phyloP scores from a whole-genome alignment of 805 yeast species.

The Torulaspora delbrueckii region DNA sequence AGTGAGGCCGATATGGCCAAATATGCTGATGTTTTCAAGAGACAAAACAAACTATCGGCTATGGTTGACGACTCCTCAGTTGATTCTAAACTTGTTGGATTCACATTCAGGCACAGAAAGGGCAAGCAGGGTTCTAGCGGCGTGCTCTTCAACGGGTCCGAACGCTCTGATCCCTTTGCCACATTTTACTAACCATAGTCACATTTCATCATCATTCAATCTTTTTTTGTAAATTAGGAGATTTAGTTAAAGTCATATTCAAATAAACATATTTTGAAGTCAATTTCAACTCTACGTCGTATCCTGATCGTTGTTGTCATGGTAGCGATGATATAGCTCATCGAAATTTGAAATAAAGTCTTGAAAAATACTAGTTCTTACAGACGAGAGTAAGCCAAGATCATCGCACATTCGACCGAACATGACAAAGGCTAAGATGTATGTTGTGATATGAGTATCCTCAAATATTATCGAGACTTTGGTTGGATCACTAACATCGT shows the following conservation, averaged over 20 bases:
- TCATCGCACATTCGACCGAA: not conserved
- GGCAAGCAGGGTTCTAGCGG: conserved; percentile 39
- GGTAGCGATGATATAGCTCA: not conserved
- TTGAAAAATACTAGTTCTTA: not conserved
- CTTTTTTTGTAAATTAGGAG: not conserved
- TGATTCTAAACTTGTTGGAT: conserved; percentile 81
- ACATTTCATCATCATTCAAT: not conserved
- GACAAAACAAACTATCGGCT: conserved; percentile 79
- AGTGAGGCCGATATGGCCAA: conserved; percentile 97
- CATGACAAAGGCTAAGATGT: conserved; percentile 14
- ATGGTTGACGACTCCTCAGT: conserved; percentile 52
- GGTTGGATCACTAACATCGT: conserved; percentile 1
- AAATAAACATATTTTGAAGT: not conserved
- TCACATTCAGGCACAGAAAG: conserved; percentile 82
- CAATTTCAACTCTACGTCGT: not conserved
- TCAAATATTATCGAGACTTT: too few species aligned
- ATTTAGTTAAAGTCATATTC: not conserved
- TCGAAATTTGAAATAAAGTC: not conserved
- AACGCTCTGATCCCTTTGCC: conserved; percentile 37
- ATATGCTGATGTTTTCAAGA: conserved; percentile 93
- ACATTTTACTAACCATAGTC: conserved; percentile 29
- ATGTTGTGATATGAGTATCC: not conserved
- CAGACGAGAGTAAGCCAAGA: not conserved
- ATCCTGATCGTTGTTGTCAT: not conserved
- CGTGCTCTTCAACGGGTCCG: conserved; percentile 34